Conservation (phyloP, 2,329 filamentous ascomycete species). For the Ploettnerulaceae sp. region DNA sequence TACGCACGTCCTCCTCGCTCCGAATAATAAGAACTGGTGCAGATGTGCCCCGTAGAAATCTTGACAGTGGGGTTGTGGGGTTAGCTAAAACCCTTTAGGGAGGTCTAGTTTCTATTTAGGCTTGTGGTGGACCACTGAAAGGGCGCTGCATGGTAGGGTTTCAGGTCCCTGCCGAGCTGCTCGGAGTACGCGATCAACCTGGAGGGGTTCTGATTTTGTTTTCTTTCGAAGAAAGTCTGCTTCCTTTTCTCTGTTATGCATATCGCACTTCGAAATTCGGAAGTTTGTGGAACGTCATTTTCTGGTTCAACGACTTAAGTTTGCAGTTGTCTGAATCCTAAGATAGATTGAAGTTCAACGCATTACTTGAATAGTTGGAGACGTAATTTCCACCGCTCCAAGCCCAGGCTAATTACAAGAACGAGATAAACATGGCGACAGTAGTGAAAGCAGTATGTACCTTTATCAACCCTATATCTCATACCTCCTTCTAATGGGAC, state of each 20-base stretch:
- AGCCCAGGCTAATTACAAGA: not conserved
- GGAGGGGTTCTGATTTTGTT: constrained; percentile 6
- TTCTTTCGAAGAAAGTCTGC: not conserved
- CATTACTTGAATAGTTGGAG: not conserved
- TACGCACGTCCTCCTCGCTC: no score
- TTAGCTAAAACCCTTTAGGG: not conserved
- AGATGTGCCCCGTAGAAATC: no score
- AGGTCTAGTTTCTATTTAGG: no score
- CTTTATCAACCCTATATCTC: not conserved
- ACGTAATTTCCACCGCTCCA: not conserved
- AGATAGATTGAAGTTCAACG: not conserved
- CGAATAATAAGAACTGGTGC: no score
- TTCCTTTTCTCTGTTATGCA: not conserved
- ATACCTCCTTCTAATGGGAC: not conserved
- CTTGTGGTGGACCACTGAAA: not conserved
- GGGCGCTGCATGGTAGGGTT: not conserved
- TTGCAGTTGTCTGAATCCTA: not conserved
- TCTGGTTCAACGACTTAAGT: not conserved
- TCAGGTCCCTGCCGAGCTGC: not conserved
- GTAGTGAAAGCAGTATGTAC: constrained; percentile 1
- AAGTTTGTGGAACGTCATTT: not conserved
- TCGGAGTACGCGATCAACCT: not conserved
- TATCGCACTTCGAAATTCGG: not conserved
- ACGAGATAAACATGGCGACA: constrained; percentile 1
- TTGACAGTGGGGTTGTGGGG: constrained; percentile 2